These are phyloP conservation scores for Candida quercuum DNA, from an alignment of 805 yeast species.

Conservation along the genomic window DNA sequence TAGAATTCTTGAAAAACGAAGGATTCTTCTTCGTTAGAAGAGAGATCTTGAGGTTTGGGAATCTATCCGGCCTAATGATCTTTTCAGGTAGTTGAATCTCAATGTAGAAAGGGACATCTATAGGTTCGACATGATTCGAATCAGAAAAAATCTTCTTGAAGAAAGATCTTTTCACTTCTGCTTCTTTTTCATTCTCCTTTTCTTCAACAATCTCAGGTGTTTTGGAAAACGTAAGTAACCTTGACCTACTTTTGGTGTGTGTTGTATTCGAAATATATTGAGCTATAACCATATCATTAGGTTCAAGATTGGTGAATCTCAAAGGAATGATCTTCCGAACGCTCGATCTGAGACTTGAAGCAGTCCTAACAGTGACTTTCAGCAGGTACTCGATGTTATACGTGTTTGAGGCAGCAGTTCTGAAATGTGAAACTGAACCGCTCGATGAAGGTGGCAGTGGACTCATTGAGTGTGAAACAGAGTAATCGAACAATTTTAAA, in stretches of 20 bases:
- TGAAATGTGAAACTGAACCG: too few species aligned
- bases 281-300: slow-evolving; percentile 30
- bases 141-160: not conserved
- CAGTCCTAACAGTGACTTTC: slow-evolving; percentile 54
- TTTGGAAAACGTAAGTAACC: too few species aligned
- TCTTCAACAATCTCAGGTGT: too few species aligned
- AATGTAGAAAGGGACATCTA: not conserved
- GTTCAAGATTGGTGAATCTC: slow-evolving; percentile 27
- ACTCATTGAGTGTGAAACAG: not conserved
- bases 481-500: too few species aligned
- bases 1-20: not conserved
- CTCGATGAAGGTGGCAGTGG: slow-evolving; percentile 7
- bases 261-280: not conserved
- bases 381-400: slow-evolving; percentile 36
- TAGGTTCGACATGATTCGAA: not conserved
- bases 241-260: too few species aligned
- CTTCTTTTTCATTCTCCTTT: too few species aligned
- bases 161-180: not conserved
- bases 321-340: slow-evolving; percentile 45
- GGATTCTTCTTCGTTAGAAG: slow-evolving; percentile 3
- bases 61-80: not conserved
- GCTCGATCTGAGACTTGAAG: slow-evolving; percentile 43
- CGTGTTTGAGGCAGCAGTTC: not conserved
- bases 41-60: slow-evolving; percentile 13
- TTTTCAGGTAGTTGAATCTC: not conserved